Evolutionary conservation across 176 grass and related monocot species (phyloP).

Genomic region (Elaeis guineensis): DNA sequence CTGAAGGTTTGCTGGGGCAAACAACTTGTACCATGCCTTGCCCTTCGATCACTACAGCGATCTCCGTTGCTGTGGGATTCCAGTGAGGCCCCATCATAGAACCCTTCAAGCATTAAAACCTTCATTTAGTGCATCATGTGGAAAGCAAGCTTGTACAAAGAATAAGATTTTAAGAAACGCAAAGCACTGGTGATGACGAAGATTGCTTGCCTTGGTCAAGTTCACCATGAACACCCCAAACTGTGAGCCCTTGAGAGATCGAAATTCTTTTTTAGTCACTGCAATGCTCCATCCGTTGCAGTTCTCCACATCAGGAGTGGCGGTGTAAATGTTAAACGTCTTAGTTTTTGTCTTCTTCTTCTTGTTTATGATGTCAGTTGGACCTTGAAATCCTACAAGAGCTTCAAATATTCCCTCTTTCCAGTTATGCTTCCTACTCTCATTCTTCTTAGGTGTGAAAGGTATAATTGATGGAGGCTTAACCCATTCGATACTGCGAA

Average conservation of each 20-base stretch:
- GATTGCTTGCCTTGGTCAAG: conserved; percentile 45
- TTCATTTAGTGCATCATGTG: too few species aligned
- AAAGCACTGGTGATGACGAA: too few species aligned
- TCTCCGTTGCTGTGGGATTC: conserved; percentile 85
- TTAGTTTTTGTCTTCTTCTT: conserved; percentile 63
- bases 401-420: conserved; percentile 37
- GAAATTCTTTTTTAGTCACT: conserved; percentile 51
- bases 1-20: conserved; percentile 36
- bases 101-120: conserved; percentile 23
- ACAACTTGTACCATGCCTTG: conserved; percentile 65
- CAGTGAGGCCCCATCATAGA: conserved; percentile 92
- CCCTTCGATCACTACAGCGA: conserved; percentile 50
- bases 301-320: conserved; percentile 65
- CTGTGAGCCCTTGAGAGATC: conserved; percentile 33
- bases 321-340: conserved; percentile 69
- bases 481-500: conserved; percentile 25
- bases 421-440: conserved; percentile 36
- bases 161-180: too few species aligned
- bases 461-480: conserved; percentile 41
- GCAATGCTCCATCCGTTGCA: conserved; percentile 83
- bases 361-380: conserved; percentile 31
- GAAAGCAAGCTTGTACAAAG: too few species aligned
- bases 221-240: conserved; percentile 85
- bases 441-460: conserved; percentile 22
- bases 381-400: conserved; percentile 31